A percentile compares a stretch with the other conserved stretches of the same genome.
Evolutionary conservation across 179 eudicot genomes (phyloP).

Genomic region (Vitellaria paradoxa): DNA sequence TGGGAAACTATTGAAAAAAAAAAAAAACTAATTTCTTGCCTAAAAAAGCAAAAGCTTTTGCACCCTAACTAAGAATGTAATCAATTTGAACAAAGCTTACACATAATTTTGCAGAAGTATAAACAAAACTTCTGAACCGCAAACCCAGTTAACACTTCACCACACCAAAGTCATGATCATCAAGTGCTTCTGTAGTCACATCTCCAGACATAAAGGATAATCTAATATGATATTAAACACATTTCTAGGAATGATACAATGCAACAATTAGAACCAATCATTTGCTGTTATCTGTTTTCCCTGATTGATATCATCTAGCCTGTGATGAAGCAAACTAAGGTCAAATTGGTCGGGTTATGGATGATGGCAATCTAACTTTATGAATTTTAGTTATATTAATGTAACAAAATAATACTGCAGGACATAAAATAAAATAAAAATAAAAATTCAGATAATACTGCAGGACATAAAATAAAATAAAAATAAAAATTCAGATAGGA

Average conservation of each 20-base stretch:
- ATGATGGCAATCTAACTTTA: background rate
- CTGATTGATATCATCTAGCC: background rate
- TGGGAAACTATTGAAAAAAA: too few species aligned
- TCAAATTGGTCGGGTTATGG: background rate
- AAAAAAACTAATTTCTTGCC: too few species aligned
- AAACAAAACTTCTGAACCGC: background rate
- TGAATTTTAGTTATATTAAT: background rate
- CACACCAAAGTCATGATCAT: background rate
- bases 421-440: background rate
- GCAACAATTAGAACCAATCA: background rate
- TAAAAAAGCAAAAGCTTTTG: too few species aligned
- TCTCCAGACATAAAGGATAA: background rate
- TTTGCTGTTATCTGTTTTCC: background rate
- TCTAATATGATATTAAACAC: background rate
- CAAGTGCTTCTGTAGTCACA: background rate
- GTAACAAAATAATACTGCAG: too few species aligned
- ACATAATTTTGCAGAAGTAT: background rate
- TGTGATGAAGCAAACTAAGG: conserved; percentile 4
- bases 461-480: background rate
- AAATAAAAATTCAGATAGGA: background rate
- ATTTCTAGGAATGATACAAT: background rate
- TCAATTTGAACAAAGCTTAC: background rate
- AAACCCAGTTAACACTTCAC: background rate
- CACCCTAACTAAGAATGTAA: background rate
- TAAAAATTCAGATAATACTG: background rate